Evolutionary conservation across 371 early-diverging fungal species (phyloP), one percentile per base, ranked within the genome.

Genomic region (Neoconidiobolus thromboides): DNA sequence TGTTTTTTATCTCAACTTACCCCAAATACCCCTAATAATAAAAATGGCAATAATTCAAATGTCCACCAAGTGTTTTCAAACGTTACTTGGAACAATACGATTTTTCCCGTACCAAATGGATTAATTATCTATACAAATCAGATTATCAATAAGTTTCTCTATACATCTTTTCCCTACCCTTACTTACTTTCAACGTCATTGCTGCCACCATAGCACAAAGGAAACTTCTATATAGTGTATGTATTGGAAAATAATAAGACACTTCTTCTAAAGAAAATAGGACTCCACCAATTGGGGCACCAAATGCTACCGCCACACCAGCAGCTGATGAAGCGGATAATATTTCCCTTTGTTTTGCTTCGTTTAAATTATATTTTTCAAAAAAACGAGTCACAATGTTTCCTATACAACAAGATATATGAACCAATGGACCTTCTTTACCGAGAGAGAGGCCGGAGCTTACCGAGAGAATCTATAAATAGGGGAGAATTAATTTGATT

Each of bases 371-470:
- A 64, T 82, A 91, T 64, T 90, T 91, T 2, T 72, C 68, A 66
- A 91, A 92, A 48, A 84, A 60, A 1, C 91, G 71, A 47, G 86
- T 79, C 6, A 85, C 73, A 2, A 92, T 78, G 68, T 91, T 93
- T 39, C 93, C 93, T 5, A 89, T 73, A 59, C 89, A 89, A 63
- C 91, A 89, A 1, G 89, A 83, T 63, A 96, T 80, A 67, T 94
- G 95, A 43, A 96, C 93, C 46, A 94, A 83, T 0, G 97, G 96
- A 0, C 95, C 97, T 75, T 96, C 93, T 67, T 91, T 90, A 42
- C 97, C 97, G 4, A 87, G 70, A 48, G 76, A 82, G 50, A 96
- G 65, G 0, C 92, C 92, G 2, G 91, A 83, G 0, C 87, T 80
- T 4, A 87, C 89, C 0, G 84, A 77, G 62, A 89, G 73, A 4